Evolutionary conservation across 768 basidiomycete genomes (phyloP).

Genomic region (Lactarius tabidus): DNA sequence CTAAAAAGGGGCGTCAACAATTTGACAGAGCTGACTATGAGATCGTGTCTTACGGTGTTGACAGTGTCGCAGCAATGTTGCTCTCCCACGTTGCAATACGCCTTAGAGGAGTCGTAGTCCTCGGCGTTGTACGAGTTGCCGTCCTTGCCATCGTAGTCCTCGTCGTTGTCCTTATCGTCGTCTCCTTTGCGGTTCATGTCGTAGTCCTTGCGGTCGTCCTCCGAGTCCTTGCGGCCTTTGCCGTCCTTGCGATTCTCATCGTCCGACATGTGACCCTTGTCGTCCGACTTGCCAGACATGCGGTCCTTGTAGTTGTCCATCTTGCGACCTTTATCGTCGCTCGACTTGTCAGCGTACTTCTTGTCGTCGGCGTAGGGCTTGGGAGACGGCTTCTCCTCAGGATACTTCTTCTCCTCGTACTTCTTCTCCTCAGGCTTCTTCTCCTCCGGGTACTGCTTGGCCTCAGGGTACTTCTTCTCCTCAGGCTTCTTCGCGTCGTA

Average conservation of each 20-base stretch:
- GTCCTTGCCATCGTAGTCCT: too few species aligned
- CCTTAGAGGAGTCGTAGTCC: background rate
- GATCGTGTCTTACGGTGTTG: background rate
- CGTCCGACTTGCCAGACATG: too few species aligned
- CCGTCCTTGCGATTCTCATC: background rate
- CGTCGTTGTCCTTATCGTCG: too few species aligned
- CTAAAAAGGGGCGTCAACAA: background rate
- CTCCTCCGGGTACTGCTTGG: background rate
- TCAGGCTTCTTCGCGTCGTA: too few species aligned
- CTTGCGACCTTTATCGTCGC: background rate
- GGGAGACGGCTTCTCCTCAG: background rate
- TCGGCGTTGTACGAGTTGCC: too few species aligned
- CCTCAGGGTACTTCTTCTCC: too few species aligned
- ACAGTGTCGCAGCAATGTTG: background rate
- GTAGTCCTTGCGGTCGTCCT: background rate
- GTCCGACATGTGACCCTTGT: background rate
- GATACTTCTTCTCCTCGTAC: conserved; percentile 1
- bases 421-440: background rate
- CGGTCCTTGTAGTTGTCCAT: too few species aligned
- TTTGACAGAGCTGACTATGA: background rate
- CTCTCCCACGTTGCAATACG: background rate
- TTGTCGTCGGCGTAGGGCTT: background rate
- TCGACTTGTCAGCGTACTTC: background rate
- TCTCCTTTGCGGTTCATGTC: too few species aligned
- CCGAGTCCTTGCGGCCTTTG: background rate